Base-by-base conservation (phyloP, 306 rosid species). In the Sophora flavescens region DNA sequence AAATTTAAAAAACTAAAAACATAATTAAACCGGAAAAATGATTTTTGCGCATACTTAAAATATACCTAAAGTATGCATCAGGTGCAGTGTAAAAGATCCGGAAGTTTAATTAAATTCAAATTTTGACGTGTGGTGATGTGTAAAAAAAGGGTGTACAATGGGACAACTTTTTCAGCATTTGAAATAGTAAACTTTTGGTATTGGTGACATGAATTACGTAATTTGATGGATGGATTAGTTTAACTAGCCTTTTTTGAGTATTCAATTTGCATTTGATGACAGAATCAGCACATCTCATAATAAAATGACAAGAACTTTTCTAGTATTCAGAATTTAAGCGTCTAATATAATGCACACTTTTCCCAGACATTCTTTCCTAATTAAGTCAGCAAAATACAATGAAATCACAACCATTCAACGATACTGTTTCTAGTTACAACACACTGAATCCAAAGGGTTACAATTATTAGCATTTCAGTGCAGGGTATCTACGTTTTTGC, bases 401-500 rank as follows among this genome's bases (percentile, higher is more conserved):
- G 64, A 77, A 77, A 86, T 32, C 74, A 77, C 81, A 80, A 62
- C 68, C 75, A 80, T 68, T 72, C 58, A 76, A 70, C 13, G 13
- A 63, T 48, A 77, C 30, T 36, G 36, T 72, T 50, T 81, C 77
- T 63, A 80, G 83, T 85, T 80, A 74, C 77, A 90, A 10, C 88
- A 85, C 91, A 70, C 79, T 75, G 68, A 79, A 65, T 22, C 58
- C 60, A 70, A 28, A 35, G 45, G 81, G 81, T 75, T 75, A 82
- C 62, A 61, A 66, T 59, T 13, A 81, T 57, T 26, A 81, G 78
- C 78, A 83, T 26, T 48, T 83, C 84, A 90, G 14, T 87, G 83
- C 63, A 94, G 79, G 28, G 88, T 83, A 73, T 94, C 97, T 62
- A 91, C 63, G 84, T 87, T 85, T 89, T 90, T 94, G 92, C 96